These are phyloP conservation scores for Cladosporium cucumerinum DNA, from an alignment of 2,329 filamentous ascomycete genomes.

Conservation along the genomic window DNA sequence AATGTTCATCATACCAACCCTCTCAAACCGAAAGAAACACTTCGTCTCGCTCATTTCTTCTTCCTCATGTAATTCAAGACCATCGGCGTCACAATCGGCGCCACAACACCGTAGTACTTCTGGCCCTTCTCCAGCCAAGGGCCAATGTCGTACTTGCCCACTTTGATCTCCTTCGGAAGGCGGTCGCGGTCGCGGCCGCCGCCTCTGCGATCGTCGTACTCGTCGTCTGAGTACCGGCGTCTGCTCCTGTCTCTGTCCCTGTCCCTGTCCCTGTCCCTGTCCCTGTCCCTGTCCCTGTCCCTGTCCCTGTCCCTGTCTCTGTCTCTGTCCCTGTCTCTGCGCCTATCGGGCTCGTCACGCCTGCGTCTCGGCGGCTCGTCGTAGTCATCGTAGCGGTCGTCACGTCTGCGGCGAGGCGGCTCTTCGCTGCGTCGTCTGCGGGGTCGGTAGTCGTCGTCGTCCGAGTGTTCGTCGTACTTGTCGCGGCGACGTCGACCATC, in stretches of 20 bases:
- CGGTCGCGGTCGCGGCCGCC: conserved; percentile 19
- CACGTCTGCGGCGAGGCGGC: conserved; percentile 20
- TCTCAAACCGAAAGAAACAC: neutral
- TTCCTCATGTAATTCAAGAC: conserved; percentile 29
- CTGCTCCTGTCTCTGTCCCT: conserved; percentile 14
- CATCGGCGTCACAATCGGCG: conserved; percentile 33
- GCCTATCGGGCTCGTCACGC: conserved; percentile 17
- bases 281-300: conserved; percentile 12
- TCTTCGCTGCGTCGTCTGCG: conserved; percentile 20
- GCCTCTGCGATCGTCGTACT: conserved; percentile 20
- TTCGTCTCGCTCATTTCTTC: conserved; percentile 20
- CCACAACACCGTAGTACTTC: conserved; percentile 34
- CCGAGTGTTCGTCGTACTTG: conserved; percentile 22
- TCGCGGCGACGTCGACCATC: conserved; percentile 21
- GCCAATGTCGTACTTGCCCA: conserved; percentile 34
- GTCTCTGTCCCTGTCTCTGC: conserved; percentile 16
- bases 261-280: conserved; percentile 15
- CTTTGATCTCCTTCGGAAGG: conserved; percentile 29
- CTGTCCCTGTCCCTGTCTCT: conserved; percentile 13
- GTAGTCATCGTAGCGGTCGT: conserved; percentile 18
- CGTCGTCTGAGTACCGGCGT: conserved; percentile 15
- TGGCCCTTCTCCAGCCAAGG: conserved; percentile 33
- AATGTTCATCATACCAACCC: neutral
- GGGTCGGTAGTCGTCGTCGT: conserved; percentile 24
- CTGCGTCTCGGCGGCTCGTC: conserved; percentile 19